Conservation (phyloP, 1,139 yeast species). For the Yamadazyma epiphylla region DNA sequence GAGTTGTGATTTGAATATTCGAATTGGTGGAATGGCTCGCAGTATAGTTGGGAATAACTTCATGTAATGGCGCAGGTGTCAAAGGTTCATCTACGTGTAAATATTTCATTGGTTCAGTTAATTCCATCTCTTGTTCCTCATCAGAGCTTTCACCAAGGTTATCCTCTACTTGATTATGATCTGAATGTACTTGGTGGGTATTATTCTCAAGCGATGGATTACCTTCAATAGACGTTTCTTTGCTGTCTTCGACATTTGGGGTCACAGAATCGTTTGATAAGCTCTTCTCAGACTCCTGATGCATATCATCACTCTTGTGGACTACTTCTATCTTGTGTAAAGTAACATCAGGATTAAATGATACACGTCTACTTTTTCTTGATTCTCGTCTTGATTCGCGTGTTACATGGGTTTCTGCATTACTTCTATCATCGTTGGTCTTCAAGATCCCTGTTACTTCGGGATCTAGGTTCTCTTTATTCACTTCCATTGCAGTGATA, state of each 20-base stretch:
- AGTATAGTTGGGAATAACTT: not conserved
- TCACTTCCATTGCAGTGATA: not conserved
- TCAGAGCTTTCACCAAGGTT: constrained; percentile 16
- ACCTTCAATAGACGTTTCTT: too few relatives aligned
- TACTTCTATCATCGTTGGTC: not conserved
- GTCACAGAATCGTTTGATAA: not conserved
- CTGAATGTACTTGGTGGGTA: too few relatives aligned
- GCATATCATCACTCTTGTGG: constrained; percentile 16
- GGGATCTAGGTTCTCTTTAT: not conserved
- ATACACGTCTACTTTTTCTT: constrained; percentile 47
- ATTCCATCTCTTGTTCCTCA: constrained; percentile 17
- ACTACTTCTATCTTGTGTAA: constrained; percentile 59
- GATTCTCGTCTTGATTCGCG: constrained; percentile 12
- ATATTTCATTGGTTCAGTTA: constrained; percentile 13
- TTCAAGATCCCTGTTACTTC: not conserved
- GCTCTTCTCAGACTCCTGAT: not conserved
- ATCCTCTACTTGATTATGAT: constrained; percentile 12
- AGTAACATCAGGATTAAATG: constrained; percentile 76
- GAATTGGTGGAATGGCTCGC: not conserved
- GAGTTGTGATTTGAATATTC: constrained; percentile 2
- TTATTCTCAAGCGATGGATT: too few relatives aligned
- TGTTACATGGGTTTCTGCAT: constrained; percentile 20
- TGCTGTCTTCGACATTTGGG: not conserved
- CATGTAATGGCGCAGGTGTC: not conserved
- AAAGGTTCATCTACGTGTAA: not conserved